These are phyloP conservation scores for Heimioporus sp. DNA, from an alignment of 768 basidiomycete species.

Conservation along the genomic window DNA sequence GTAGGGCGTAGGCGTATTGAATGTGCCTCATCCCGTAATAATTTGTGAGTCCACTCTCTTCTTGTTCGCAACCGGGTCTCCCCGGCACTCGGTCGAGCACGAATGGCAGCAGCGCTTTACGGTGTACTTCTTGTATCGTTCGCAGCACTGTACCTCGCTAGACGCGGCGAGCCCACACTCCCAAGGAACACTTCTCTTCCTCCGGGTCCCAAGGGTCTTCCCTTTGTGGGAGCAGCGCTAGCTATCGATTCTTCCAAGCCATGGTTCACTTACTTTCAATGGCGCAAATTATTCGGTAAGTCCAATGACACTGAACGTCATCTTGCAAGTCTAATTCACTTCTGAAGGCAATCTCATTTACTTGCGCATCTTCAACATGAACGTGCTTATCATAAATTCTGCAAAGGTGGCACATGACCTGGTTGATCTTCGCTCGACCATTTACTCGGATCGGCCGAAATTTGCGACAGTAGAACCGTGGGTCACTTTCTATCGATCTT, in stretches of 20 bases:
- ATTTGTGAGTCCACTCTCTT: too few relatives aligned
- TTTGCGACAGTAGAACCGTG: conserved; percentile 23
- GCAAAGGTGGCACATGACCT: conserved; percentile 27
- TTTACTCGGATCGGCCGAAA: conserved; percentile 35
- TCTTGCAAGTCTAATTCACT: not conserved
- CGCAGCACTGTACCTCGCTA: conserved; percentile 9
- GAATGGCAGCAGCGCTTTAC: conserved; percentile 1
- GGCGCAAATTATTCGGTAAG: conserved; percentile 27
- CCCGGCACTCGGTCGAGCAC: not conserved
- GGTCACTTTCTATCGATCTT: not conserved
- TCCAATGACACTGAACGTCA: not conserved
- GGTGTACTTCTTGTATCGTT: conserved; percentile 8
- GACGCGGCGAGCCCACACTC: not conserved
- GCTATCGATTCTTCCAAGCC: conserved; percentile 28
- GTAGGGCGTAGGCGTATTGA: too few relatives aligned
- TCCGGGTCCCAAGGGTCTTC: conserved; percentile 51
- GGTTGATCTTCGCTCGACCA: conserved; percentile 25
- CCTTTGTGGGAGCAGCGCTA: conserved; percentile 25
- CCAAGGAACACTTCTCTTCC: conserved; percentile 32
- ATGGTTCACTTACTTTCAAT: conserved; percentile 34
- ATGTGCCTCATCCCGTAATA: too few relatives aligned
- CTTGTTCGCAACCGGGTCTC: too few relatives aligned
- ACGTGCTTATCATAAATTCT: conserved; percentile 28
- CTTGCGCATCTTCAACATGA: conserved; percentile 20
- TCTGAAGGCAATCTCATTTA: conserved; percentile 22